Evolutionary conservation across 2,329 filamentous ascomycete species (phyloP), one percentile per base, ranked within the genome.

Genomic region (Metarhizium rileyi): DNA sequence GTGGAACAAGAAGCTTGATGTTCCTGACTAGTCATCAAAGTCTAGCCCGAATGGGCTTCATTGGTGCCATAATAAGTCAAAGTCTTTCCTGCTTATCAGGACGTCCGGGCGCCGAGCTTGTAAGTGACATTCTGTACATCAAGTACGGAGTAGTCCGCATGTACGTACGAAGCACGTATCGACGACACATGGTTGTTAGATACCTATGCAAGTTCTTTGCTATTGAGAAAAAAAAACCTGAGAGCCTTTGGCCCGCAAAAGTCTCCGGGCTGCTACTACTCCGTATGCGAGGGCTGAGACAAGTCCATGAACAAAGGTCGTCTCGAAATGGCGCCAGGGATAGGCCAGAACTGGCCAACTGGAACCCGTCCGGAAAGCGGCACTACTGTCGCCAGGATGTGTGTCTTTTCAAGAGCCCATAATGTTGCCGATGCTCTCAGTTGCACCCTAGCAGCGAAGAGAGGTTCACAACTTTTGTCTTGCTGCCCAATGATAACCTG

Each of bases 311-410:
- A 43, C 14, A 36, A 48, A 28, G 51, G 50, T 49, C 36, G 50
- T 49, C 36, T 42, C 23, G 10, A 48, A 47, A 49, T 42, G 42
- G 23, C 26, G 51, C 16, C 51, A 46, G 54, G 61, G 59, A 58
- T 60, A 10, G 55, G 52, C 52, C 53, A 33, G 61, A 62, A 51
- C 64, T 65, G 65, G 61, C 70, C 70, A 73, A 70, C 70, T 67
- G 69, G 69, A 73, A 68, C 56, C 61, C 57, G 67, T 63, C 61
- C 69, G 63, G 68, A 60, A 52, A 56, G 54, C 62, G 57, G 62
- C 63, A 63, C 57, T 57, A 59, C 45, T 43, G n/a, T 36, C 40
- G 25, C 50, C 18, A 25, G 30, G 22, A 45, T 35, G 43, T 45
- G 49, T 43, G 27, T 28, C 41, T 44, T 36, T 23, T 27, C 20